Evolutionary conservation across 1,139 yeast genomes (phyloP), one percentile per base, ranked within the genome.

Genomic region (Lizanozyma gosingica): DNA sequence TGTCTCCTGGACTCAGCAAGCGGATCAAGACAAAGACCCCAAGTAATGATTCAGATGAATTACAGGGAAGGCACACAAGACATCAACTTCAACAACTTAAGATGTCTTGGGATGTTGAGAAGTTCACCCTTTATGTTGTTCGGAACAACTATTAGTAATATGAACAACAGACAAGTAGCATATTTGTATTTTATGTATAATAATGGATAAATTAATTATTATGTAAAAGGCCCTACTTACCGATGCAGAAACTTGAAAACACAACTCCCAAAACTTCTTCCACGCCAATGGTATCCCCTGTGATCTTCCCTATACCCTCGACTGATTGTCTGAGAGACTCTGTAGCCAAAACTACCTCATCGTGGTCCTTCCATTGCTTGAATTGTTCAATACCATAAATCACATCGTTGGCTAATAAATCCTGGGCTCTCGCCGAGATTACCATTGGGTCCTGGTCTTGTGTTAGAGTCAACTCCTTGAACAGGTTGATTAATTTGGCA

Each of bases 231-330:
- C 6, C 11, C 29, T 65, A 92, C 59, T 92, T 92, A 4, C 98
- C 98, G 36, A 92, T 87, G 59, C 98, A 92, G 56, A 92, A 94
- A 47, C 79, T 84, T 4, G 95, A 80, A 56, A 92, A 92, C 0
- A 92, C 94, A 2, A 85, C 92, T 0, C 94, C 97, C 9, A 94
- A 64, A 1, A 94, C 79, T 54, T 92, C 98, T 53, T 92, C 97
- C 1, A 90, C 73, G 0, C 95, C 95, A 14, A 92, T 79, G 0
- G 88, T 76, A 37, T 84, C 83, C 1, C 98, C 98, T 0, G 97
- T 88, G 33, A 92, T 83, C 53, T 81, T 84, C 0, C 97, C 97
- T 34, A 92, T 83, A 0, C 97, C 97, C 18, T 83, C 90, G 14
- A 83, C 78, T 0, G 96, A 80, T 43, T 75, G 76, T 40, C 76